A percentile compares a stretch with the other conserved stretches of the same genome.
Evolutionary conservation across 768 basidiomycete genomes (phyloP).

Genomic region (Lactarius psammicola): DNA sequence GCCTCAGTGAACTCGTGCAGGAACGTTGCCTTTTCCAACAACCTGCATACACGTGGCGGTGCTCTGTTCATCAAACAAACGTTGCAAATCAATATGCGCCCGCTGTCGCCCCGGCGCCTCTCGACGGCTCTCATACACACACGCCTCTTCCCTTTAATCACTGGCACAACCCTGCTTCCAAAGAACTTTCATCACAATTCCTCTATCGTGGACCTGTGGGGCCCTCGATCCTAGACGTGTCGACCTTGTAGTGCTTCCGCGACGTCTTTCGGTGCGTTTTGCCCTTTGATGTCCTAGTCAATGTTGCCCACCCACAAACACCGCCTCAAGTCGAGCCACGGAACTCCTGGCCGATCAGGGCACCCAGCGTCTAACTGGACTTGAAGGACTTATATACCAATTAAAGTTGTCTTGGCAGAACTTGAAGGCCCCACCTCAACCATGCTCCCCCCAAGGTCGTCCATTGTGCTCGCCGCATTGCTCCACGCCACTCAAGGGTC

Average conservation of each 20-base stretch:
- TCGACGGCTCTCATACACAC: neutral
- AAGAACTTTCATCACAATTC: neutral
- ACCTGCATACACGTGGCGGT: too few relatives aligned
- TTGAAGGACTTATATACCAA: neutral
- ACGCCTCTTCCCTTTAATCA: neutral
- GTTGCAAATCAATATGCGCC: too few relatives aligned
- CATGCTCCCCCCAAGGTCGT: constrained; percentile 9
- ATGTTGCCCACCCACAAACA: neutral
- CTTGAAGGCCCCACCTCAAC: neutral
- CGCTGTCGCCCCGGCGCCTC: neutral
- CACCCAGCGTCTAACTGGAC: neutral
- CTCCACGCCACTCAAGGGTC: neutral
- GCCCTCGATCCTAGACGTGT: neutral
- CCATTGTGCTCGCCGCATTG: constrained; percentile 6
- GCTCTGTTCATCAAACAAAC: too few relatives aligned
- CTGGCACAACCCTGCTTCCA: neutral
- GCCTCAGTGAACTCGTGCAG: too few relatives aligned
- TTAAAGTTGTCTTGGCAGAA: neutral
- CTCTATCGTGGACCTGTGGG: neutral
- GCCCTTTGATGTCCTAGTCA: neutral
- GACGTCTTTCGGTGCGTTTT: neutral
- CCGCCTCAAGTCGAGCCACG: neutral
- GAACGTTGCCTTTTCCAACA: too few relatives aligned
- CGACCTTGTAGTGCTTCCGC: neutral
- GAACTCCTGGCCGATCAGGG: neutral